A percentile compares a stretch with the other conserved stretches of the same genome.
Conservation (phyloP, 257 asterid genomes). For the Verbena officinalis region DNA sequence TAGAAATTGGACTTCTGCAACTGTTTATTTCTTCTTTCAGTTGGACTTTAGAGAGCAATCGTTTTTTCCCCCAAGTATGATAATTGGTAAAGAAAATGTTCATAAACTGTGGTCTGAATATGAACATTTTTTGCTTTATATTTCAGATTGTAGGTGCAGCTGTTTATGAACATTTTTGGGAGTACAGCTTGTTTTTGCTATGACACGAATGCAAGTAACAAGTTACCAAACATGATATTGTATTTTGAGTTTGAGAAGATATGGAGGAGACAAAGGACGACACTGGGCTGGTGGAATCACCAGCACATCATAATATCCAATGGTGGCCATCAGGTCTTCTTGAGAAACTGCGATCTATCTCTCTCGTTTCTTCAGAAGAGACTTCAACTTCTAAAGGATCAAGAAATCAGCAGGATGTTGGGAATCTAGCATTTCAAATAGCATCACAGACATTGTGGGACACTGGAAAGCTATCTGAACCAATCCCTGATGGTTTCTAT, state of each 20-base stretch:
- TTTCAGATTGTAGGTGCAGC: conserved; percentile 37
- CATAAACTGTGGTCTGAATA: neutral
- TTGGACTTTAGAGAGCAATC: conserved; percentile 21
- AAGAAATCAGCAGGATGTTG: conserved; percentile 48
- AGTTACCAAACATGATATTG: conserved; percentile 53
- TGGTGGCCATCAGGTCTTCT: conserved; percentile 71
- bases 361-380: conserved; percentile 57
- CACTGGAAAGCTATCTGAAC: conserved; percentile 77
- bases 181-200: conserved; percentile 37
- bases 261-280: conserved; percentile 72
- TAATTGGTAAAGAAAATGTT: conserved; percentile 1
- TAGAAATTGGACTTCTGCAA: neutral
- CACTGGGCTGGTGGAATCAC: conserved; percentile 44
- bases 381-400: conserved; percentile 46
- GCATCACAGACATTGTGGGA: conserved; percentile 86
- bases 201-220: conserved; percentile 43
- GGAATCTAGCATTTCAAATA: conserved; percentile 49
- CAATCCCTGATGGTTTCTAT: conserved; percentile 92
- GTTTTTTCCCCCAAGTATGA: neutral
- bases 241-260: conserved; percentile 47
- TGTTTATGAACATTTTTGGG: conserved; percentile 42
- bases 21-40: conserved; percentile 7
- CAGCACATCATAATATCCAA: conserved; percentile 51
- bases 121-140: conserved; percentile 31
- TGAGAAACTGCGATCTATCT: conserved; percentile 60